These are phyloP conservation scores for Cutaneotrichosporon sp. DNA, from an alignment of 1,284 basidiomycete genomes.

Conservation along the genomic window DNA sequence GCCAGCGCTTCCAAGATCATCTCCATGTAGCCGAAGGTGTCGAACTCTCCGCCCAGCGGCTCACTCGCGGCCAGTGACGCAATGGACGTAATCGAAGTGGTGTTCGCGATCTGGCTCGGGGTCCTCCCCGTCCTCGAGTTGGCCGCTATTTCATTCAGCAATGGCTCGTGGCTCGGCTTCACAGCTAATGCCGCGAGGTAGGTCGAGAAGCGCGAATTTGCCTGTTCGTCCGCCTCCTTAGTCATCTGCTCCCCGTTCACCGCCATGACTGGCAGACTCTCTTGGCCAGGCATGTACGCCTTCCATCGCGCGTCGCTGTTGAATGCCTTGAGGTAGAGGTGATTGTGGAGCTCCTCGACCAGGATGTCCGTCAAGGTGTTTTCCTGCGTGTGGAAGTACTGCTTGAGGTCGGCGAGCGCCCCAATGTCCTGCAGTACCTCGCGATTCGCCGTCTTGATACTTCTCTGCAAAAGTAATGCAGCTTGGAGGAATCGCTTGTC, in stretches of 20 bases:
- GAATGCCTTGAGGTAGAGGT: conserved; percentile 95
- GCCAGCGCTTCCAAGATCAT: conserved; percentile 87
- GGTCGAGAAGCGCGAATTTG: conserved; percentile 48
- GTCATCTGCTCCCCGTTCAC: conserved; percentile 11
- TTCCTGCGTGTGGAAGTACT: conserved; percentile 84
- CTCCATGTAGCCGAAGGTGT: conserved; percentile 88
- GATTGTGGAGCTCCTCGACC: conserved; percentile 92
- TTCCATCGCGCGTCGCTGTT: conserved; percentile 94
- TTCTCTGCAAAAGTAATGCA: conserved; percentile 78
- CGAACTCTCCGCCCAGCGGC: conserved; percentile 2
- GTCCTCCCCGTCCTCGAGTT: neutral
- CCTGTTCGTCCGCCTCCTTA: neutral
- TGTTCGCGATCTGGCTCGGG: conserved; percentile 1
- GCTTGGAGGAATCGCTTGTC: conserved; percentile 92
- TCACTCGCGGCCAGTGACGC: conserved; percentile 32
- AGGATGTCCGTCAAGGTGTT: conserved; percentile 86
- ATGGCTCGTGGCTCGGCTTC: conserved; percentile 69
- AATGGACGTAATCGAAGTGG: conserved; percentile 51
- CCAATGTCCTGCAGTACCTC: conserved; percentile 91
- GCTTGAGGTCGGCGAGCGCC: conserved; percentile 80
- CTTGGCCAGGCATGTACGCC: conserved; percentile 74
- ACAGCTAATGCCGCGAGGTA: conserved; percentile 68
- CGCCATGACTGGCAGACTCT: conserved; percentile 34
- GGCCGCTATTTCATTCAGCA: conserved; percentile 34
- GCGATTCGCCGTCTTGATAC: conserved; percentile 85